Percentiles rank a stretch among this genome's conserved stretches.
These are phyloP conservation scores for Amphirosellinia nigrospora DNA, from an alignment of 495 filamentous ascomycete genomes.

Conservation along the genomic window DNA sequence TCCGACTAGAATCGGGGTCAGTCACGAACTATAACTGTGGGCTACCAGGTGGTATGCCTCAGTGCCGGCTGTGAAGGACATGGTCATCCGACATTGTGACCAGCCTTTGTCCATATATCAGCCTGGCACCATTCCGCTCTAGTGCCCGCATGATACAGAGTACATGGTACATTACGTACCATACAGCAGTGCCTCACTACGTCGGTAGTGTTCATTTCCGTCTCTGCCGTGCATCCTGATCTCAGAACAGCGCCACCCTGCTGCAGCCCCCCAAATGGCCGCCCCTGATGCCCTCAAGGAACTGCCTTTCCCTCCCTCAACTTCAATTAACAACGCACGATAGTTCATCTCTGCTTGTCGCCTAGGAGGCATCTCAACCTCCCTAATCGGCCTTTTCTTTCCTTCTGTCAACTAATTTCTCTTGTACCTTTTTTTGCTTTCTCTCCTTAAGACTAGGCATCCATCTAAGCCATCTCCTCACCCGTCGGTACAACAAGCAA, in stretches of 20 bases:
- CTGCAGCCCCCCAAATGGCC: conserved; percentile 12
- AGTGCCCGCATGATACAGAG: neutral
- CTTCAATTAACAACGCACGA: conserved; percentile 3
- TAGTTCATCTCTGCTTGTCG: neutral
- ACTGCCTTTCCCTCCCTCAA: neutral
- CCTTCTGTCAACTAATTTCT: neutral
- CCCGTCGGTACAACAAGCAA: neutral
- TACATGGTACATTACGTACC: neutral
- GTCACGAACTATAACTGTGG: neutral
- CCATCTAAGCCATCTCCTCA: neutral
- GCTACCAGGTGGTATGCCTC: neutral
- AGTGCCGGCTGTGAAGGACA: too few species aligned
- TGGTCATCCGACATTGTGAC: conserved; percentile 6
- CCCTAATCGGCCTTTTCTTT: conserved; percentile 1
- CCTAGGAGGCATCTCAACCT: neutral
- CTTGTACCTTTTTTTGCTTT: neutral
- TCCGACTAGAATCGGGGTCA: neutral
- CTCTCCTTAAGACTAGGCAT: neutral
- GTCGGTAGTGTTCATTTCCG: conserved; percentile 6
- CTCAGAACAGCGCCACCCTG: conserved; percentile 12
- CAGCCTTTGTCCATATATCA: neutral
- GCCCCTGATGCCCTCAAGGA: conserved; percentile 5
- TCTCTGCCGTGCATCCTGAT: conserved; percentile 10
- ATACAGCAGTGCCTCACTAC: neutral
- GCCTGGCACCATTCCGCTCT: neutral